Evolutionary conservation across 2,329 filamentous ascomycete species (phyloP).

Genomic region (Alternaria postmessia): DNA sequence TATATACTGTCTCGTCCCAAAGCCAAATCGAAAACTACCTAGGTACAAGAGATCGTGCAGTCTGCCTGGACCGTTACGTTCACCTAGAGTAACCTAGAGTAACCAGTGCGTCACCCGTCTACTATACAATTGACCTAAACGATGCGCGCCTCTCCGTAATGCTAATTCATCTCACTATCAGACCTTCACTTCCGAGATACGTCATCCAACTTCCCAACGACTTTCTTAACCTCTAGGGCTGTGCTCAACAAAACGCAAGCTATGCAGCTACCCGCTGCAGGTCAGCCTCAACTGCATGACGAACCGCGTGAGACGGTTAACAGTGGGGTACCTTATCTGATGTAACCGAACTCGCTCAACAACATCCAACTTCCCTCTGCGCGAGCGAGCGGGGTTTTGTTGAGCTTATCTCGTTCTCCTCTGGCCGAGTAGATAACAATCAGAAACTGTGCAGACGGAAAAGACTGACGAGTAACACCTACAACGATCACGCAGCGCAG

Average conservation of each 20-base stretch:
- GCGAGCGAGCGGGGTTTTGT: not conserved
- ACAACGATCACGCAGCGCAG: not conserved
- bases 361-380: not conserved
- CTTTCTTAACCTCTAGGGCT: not conserved
- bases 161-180: not conserved
- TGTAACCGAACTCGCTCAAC: not conserved
- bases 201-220: not conserved
- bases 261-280: slow-evolving; percentile 18
- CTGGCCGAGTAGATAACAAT: not conserved
- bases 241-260: not conserved
- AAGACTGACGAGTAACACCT: not conserved
- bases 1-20: not conserved
- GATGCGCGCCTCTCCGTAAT: not conserved
- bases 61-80: not conserved
- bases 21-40: not conserved
- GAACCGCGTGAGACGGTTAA: not conserved
- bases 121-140: not conserved
- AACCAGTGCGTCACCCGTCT: not conserved
- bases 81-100: not conserved
- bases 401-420: slow-evolving; percentile 7
- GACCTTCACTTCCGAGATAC: not conserved
- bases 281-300: slow-evolving; percentile 9
- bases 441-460: not conserved
- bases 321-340: not conserved
- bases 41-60: not conserved